Conservation (phyloP, 495 filamentous ascomycete genomes). For the Amniculicola lignicola region DNA sequence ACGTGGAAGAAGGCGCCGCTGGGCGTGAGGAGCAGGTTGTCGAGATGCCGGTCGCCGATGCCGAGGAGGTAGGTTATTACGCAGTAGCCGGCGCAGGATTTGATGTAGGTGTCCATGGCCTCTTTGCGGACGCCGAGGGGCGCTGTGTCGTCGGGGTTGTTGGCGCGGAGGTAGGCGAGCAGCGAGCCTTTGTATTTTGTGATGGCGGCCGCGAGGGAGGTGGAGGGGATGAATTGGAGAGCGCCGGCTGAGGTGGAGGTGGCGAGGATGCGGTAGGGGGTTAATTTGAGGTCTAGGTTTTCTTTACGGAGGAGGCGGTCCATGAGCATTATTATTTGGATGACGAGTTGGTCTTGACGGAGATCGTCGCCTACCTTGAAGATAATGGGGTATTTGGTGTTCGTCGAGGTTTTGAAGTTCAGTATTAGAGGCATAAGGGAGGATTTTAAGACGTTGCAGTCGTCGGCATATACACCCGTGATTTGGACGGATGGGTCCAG, state of each 20-base stretch:
- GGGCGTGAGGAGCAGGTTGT: constrained; percentile 89
- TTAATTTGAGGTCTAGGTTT: constrained; percentile 92
- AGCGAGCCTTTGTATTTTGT: constrained; percentile 76
- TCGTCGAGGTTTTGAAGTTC: constrained; percentile 78
- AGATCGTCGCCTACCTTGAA: constrained; percentile 98
- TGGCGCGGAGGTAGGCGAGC: constrained; percentile 79
- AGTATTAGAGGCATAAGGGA: constrained; percentile 84
- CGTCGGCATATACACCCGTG: constrained; percentile 74
- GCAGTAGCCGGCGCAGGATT: constrained; percentile 95
- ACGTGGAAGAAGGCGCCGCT: constrained; percentile 97
- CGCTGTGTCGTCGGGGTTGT: constrained; percentile 82
- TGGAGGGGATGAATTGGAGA: constrained; percentile 86
- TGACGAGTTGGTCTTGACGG: constrained; percentile 94
- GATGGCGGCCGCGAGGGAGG: constrained; percentile 73
- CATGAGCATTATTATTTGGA: constrained; percentile 98
- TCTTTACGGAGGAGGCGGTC: constrained; percentile 93
- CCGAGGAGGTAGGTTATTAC: constrained; percentile 99
- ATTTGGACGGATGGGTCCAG: constrained; percentile 80
- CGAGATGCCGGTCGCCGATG: constrained; percentile 92
- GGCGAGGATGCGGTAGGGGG: constrained; percentile 93
- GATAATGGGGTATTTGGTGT: constrained; percentile 79
- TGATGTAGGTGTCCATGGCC: constrained; percentile 92
- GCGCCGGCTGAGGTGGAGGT: constrained; percentile 86
- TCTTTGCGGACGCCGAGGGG: constrained; percentile 87
- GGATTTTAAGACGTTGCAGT: constrained; percentile 92